Evolutionary conservation across 148 eudicot species (phyloP).

Genomic region (Mesembryanthemum crystallinum): DNA sequence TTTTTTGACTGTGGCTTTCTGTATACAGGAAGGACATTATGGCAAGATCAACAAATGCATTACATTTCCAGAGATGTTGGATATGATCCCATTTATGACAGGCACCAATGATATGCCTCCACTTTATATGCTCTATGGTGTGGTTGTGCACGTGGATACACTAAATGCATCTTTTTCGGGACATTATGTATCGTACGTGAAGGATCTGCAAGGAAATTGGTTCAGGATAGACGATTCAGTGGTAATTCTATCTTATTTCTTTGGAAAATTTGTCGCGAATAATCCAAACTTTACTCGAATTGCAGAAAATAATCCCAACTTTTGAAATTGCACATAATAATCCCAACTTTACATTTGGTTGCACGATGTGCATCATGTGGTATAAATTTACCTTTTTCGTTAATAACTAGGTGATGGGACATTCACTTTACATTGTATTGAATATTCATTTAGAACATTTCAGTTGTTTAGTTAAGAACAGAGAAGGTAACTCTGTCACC

Average conservation of each 20-base stretch:
- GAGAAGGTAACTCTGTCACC: no score
- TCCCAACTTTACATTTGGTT: no score
- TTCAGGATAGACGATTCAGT: conserved; percentile 81
- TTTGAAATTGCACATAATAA: no score
- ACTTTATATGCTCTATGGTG: conserved; percentile 81
- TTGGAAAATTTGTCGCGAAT: no score
- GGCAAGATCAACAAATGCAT: conserved; percentile 91
- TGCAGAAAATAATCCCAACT: no score
- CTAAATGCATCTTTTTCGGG: conserved; percentile 95
- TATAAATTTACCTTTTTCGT: no score
- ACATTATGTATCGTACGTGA: conserved; percentile 83
- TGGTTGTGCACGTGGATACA: conserved; percentile 88
- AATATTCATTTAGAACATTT: no score
- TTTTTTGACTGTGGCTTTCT: background rate
- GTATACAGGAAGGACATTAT: conserved; percentile 75
- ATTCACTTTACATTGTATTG: no score
- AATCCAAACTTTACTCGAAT: no score
- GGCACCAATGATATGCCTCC: conserved; percentile 85
- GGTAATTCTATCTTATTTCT: conserved; percentile 36
- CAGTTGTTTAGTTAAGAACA: no score
- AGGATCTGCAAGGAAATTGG: conserved; percentile 83
- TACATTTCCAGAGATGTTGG: conserved; percentile 87
- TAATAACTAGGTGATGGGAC: no score
- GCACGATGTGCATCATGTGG: no score
- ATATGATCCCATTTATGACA: conserved; percentile 90